Base-by-base conservation (phyloP, 2,329 filamentous ascomycete species). In the Fusarium newnesense region DNA sequence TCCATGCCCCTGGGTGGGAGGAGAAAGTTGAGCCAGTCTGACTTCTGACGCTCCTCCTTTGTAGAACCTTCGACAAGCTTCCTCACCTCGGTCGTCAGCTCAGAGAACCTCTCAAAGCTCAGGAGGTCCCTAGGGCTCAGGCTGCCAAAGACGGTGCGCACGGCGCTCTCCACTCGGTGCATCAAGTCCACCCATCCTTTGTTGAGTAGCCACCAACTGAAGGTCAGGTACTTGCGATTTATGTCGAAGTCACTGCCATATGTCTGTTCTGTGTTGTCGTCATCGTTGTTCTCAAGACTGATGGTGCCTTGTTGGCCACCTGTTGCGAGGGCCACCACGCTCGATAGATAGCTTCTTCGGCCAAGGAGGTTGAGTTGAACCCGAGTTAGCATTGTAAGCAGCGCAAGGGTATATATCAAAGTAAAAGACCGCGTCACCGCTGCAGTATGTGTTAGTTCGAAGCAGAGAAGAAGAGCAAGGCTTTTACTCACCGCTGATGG, bases 191-290 rank as follows among this genome's bases (percentile, higher is more conserved):
- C 90, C 91, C 95, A 98, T 47, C 96, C 96, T 74, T 91, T 90
- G 83, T 99, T 96, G 53, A 99, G 87, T 52, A 99, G 85, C 95
- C 96, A 99, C 96, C 96, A 99, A 83, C 94, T 97, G 81, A 98
- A 97, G 44, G 95, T 97, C 54, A 99, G 87, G 80, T 98, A 99
- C 79, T 94, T 93, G 76, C 95, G 89, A 83, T 99, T 99, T 39
- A 95, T 97, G 81, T 98, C 95, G 76, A 97, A 98, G 82, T 99
- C 96, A 81, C 93, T 96, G 49, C 95, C 95, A 79, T 97, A 95
- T 8, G 91, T 89, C 76, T 95, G 93, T 60, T 96, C 93, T 24
- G 89, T 87, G 78, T 93, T 92, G 80, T 96, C 94, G 80, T 98
- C 95, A 80, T 98, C 96, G 78, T 97, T 92, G 81, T 98, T 96